phyloP scores from a whole-genome alignment of 2,329 filamentous ascomycete species.

The Penicillium glabrum region DNA sequence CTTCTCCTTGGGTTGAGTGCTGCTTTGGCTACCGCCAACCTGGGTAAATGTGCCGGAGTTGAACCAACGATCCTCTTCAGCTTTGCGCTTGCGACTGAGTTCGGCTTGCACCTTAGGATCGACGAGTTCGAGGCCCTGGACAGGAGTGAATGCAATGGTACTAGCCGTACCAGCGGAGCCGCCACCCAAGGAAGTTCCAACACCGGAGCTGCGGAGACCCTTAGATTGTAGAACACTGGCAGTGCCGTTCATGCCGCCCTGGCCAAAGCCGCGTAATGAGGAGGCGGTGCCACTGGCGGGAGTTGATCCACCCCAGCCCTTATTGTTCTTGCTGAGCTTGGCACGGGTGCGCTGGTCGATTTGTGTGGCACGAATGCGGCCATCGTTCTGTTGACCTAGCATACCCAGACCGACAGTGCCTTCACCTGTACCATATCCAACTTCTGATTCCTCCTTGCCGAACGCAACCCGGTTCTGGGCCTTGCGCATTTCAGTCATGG shows the following conservation, averaged over 20 bases:
- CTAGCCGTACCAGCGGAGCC: conserved; percentile 71
- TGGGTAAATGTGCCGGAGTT: conserved; percentile 97
- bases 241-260: conserved; percentile 57
- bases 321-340: conserved; percentile 91
- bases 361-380: conserved; percentile 82
- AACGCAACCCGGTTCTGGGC: conserved; percentile 96
- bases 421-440: conserved; percentile 85
- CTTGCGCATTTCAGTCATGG: conserved; percentile 95
- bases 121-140: conserved; percentile 91
- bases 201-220: conserved; percentile 77
- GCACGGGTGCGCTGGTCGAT: conserved; percentile 91
- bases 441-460: conserved; percentile 90
- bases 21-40: conserved; percentile 55
- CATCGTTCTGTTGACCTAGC: conserved; percentile 86
- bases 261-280: conserved; percentile 76
- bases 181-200: conserved; percentile 68
- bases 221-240: conserved; percentile 72
- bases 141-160: conserved; percentile 87
- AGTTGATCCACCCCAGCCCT: conserved; percentile 80
- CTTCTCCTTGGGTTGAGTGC: conserved; percentile 43
- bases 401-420: conserved; percentile 87
- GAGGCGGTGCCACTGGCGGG: conserved; percentile 66
- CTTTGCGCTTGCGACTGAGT: conserved; percentile 84
- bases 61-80: conserved; percentile 95
- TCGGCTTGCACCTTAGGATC: conserved; percentile 90